A percentile compares a stretch with the other conserved stretches of the same genome.
Conservation (phyloP, 345 rosid genomes). For the Limnanthes douglasii region DNA sequence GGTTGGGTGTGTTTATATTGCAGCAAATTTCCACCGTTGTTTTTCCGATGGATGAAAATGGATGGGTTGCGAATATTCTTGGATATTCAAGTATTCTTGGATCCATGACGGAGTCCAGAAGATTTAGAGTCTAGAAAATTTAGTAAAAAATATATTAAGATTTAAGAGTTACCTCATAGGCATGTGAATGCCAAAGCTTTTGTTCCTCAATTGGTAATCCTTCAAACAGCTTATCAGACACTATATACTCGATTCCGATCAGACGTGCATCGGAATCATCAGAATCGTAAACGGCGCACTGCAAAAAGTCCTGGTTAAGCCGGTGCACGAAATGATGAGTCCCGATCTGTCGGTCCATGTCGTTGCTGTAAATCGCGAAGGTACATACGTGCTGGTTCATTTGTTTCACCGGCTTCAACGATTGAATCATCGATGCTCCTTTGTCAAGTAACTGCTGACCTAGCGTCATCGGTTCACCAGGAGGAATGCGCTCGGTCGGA, state of each 20-base stretch:
- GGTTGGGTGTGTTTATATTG: too few species aligned
- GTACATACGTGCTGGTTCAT: slow-evolving; percentile 55
- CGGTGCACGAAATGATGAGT: slow-evolving; percentile 52
- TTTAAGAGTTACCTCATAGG: slow-evolving; percentile 43
- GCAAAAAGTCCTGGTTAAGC: slow-evolving; percentile 67
- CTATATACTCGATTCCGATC: slow-evolving; percentile 63
- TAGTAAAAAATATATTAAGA: background rate
- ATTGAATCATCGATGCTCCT: slow-evolving; percentile 55
- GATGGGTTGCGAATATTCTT: too few species aligned
- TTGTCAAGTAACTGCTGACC: slow-evolving; percentile 29
- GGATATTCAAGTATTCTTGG: too few species aligned
- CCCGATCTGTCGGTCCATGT: slow-evolving; percentile 59
- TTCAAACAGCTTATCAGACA: slow-evolving; percentile 48
- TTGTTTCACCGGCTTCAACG: slow-evolving; percentile 52
- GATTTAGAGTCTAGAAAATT: too few species aligned
- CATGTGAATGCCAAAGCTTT: slow-evolving; percentile 88
- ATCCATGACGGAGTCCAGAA: too few species aligned
- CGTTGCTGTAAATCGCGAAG: slow-evolving; percentile 65
- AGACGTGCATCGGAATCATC: slow-evolving; percentile 38
- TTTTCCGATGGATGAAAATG: too few species aligned
- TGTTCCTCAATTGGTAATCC: slow-evolving; percentile 47
- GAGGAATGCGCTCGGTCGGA: too few species aligned
- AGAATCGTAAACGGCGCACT: slow-evolving; percentile 66
- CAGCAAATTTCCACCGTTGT: too few species aligned
- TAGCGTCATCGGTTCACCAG: slow-evolving; percentile 37